Percentiles rank a stretch among this genome's conserved stretches.
Evolutionary conservation across 169 alveolate genomes (phyloP).

Genomic region (Plasmodium gaboni): DNA sequence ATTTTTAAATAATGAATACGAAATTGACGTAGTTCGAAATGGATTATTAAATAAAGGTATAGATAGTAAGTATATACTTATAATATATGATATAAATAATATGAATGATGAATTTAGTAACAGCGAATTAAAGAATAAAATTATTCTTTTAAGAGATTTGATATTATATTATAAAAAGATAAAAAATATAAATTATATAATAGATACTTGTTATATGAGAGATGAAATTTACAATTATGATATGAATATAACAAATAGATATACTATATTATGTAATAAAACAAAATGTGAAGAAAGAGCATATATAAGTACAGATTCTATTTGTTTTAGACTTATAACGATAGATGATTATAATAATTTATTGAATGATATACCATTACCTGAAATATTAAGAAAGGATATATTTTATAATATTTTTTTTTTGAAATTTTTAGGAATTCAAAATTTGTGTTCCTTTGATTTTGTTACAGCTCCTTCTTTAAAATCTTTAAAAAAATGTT

Average conservation of each 20-base stretch:
- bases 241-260: conserved; percentile 38
- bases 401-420: conserved; percentile 59
- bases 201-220: conserved; percentile 68
- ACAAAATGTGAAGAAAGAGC: conserved; percentile 70
- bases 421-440: conserved; percentile 67
- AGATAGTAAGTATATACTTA: conserved; percentile 12
- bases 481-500: conserved; percentile 59
- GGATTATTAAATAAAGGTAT: conserved; percentile 33
- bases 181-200: conserved; percentile 53
- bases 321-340: conserved; percentile 58
- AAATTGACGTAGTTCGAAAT: conserved; percentile 46
- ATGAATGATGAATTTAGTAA: conserved; percentile 4
- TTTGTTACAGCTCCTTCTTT: conserved; percentile 68
- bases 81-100: conserved; percentile 20
- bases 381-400: conserved; percentile 72
- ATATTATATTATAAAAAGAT: conserved; percentile 17
- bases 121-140: conserved; percentile 34
- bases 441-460: conserved; percentile 70
- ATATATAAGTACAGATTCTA: conserved; percentile 17
- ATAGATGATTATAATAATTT: conserved; percentile 44
- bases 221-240: conserved; percentile 69
- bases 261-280: conserved; percentile 59
- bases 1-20: conserved; percentile 70
- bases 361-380: conserved; percentile 31
- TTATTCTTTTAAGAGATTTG: conserved; percentile 33